Evolutionary conservation across 2,329 filamentous ascomycete species (phyloP).

Genomic region (Cordyceps fumosorosea): DNA sequence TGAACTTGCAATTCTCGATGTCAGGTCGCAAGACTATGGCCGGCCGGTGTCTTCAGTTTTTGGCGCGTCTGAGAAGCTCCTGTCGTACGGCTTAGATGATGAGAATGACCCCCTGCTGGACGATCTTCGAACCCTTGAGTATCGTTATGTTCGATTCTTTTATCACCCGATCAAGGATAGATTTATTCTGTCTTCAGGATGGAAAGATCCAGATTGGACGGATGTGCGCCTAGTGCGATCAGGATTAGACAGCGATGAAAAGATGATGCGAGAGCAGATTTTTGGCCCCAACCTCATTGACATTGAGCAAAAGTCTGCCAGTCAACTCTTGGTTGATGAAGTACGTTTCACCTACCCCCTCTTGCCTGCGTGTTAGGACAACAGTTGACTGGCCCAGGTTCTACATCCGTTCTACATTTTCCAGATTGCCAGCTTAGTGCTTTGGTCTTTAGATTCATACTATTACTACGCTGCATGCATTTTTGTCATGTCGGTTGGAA

Average conservation of each 20-base stretch:
- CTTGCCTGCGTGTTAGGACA: not conserved
- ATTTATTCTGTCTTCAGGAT: slow-evolving; percentile 78
- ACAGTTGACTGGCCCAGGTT: slow-evolving; percentile 42
- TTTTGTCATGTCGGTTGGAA: slow-evolving; percentile 87
- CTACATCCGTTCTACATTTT: slow-evolving; percentile 99
- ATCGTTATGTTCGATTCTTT: slow-evolving; percentile 89
- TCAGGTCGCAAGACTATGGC: slow-evolving; percentile 50
- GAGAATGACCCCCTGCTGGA: slow-evolving; percentile 68
- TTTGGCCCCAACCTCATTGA: slow-evolving; percentile 90
- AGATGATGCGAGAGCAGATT: slow-evolving; percentile 71
- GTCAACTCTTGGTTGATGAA: slow-evolving; percentile 83
- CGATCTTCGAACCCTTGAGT: slow-evolving; percentile 73
- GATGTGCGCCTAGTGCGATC: slow-evolving; percentile 66
- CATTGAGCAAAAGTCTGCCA: slow-evolving; percentile 80
- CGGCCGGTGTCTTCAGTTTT: slow-evolving; percentile 58
- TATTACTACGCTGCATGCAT: slow-evolving; percentile 97
- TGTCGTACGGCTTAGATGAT: slow-evolving; percentile 47
- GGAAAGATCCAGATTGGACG: slow-evolving; percentile 91
- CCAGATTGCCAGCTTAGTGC: slow-evolving; percentile 84
- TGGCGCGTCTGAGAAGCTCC: slow-evolving; percentile 56
- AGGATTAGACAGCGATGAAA: slow-evolving; percentile 85
- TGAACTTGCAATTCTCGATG: slow-evolving; percentile 72
- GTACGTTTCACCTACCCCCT: slow-evolving; percentile 32
- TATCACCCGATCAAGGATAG: slow-evolving; percentile 86
- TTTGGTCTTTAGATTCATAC: slow-evolving; percentile 95